phyloP scores from a whole-genome alignment of 805 yeast species.

The Yamadazyma scolyti region DNA sequence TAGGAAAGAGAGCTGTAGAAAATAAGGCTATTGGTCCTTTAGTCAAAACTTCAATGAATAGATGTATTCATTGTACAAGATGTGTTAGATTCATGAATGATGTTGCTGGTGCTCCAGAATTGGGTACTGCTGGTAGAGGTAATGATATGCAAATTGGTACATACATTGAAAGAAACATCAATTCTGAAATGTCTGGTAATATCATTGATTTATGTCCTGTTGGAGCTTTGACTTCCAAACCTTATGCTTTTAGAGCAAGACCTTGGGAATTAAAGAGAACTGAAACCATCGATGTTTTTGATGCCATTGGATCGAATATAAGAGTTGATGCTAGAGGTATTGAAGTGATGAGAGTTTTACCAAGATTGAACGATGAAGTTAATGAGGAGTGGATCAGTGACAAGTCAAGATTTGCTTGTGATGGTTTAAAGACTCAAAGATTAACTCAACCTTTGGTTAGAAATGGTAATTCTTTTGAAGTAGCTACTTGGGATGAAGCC shows the following conservation, averaged over 20 bases:
- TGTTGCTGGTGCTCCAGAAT: slow-evolving; percentile 89
- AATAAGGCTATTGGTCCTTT: slow-evolving; percentile 88
- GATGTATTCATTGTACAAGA: slow-evolving; percentile 90
- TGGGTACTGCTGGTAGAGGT: slow-evolving; percentile 87
- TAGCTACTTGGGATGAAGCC: slow-evolving; percentile 87
- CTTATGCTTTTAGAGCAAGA: slow-evolving; percentile 88
- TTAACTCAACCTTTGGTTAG: slow-evolving; percentile 76
- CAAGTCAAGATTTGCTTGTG: slow-evolving; percentile 81
- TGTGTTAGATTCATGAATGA: slow-evolving; percentile 88
- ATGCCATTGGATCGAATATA: slow-evolving; percentile 77
- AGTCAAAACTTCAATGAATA: slow-evolving; percentile 86
- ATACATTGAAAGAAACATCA: slow-evolving; percentile 77
- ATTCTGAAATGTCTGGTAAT: slow-evolving; percentile 83
- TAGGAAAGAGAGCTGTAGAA: slow-evolving; percentile 86
- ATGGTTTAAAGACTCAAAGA: slow-evolving; percentile 83
- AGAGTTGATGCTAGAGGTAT: slow-evolving; percentile 85
- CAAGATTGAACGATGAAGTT: slow-evolving; percentile 80
- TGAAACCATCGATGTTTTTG: slow-evolving; percentile 80
- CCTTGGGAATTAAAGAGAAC: slow-evolving; percentile 93
- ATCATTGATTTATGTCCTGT: slow-evolving; percentile 87
- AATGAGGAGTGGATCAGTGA: slow-evolving; percentile 92
- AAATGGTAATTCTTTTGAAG: slow-evolving; percentile 63
- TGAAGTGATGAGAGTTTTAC: slow-evolving; percentile 83
- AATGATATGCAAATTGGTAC: slow-evolving; percentile 92
- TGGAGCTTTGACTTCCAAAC: slow-evolving; percentile 87